Base-by-base conservation (phyloP, 768 basidiomycete species). In the Tylopilus subfusipes region DNA sequence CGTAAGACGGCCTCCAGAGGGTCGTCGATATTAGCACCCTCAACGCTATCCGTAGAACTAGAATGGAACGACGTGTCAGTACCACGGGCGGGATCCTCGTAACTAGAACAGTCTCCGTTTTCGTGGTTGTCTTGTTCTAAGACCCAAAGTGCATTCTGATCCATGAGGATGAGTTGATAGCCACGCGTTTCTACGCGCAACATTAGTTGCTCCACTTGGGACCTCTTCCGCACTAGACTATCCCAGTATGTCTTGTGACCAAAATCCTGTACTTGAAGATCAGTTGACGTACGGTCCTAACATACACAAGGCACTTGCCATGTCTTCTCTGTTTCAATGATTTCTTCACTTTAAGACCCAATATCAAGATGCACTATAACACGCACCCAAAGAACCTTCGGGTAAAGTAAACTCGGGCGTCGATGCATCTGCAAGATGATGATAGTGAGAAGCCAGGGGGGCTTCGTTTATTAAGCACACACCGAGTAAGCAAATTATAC, bases 311-410 rank as follows among this genome's bases (percentile, higher is more conserved):
- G 12, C 4, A 34, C 38, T 42, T 50, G 43, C 66, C 68, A 67
- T 67, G 31, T 67, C 68, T 43, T 64, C 49, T 5, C 62, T 67
- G 45, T 48, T 38, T 18, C 29, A 30, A 21, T 14, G 2, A 7
- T 42, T 40, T 19, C 2, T 36, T 52, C n/a, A 19, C n/a, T 38
- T 46, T 11, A 48, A 42, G 21, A 21, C 13, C n/a, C 11, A 4
- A 13, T 22, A 11, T 27, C 19, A 30, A 34, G 16, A 34, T 38
- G 24, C 2, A 24, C 27, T 6, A 16, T 27, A 21, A 25, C 13
- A 64, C 72, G 34, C 53, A 76, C 75, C 73, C 73, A 39, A 75
- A 76, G 57, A 76, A 76, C 10, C 70, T 68, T 53, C 72, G 71
- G 5, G 73, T 69, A 52, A 76, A 75, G 57, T 67, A 73, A 9